These are phyloP conservation scores for Leccinum colubrinum DNA, from an alignment of 1,284 basidiomycete genomes.

Conservation along the genomic window DNA sequence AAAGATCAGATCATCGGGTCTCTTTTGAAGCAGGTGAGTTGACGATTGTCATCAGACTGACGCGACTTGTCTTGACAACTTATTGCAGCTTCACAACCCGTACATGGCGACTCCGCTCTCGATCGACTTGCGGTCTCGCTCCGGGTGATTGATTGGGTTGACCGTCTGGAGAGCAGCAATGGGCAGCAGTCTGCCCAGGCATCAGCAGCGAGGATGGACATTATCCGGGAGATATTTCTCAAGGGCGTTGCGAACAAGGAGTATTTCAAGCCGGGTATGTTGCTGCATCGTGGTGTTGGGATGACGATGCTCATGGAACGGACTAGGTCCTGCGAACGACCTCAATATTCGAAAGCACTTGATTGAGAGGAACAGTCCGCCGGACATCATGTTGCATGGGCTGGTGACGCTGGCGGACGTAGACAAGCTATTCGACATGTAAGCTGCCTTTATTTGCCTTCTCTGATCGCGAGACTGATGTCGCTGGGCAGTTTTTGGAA, in stretches of 20 bases:
- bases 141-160: conserved; percentile 71
- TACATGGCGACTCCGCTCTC: conserved; percentile 74
- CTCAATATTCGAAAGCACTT: conserved; percentile 65
- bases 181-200: conserved; percentile 18
- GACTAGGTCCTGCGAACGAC: conserved; percentile 64
- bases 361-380: conserved; percentile 78
- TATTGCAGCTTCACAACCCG: conserved; percentile 66
- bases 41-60: not conserved
- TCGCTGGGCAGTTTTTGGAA: conserved; percentile 54
- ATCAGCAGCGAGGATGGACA: conserved; percentile 23
- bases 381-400: conserved; percentile 81
- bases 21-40: conserved; percentile 69
- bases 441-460: conserved; percentile 29
- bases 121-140: conserved; percentile 72
- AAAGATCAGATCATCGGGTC: conserved; percentile 82
- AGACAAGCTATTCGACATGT: conserved; percentile 83
- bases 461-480: conserved; percentile 7
- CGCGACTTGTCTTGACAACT: conserved; percentile 5
- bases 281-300: not conserved
- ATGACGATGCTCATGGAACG: not conserved
- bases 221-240: conserved; percentile 28
- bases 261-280: conserved; percentile 76
- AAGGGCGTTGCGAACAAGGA: conserved; percentile 73
- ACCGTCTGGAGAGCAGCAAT: conserved; percentile 43
- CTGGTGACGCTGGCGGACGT: conserved; percentile 80